Conservation (phyloP, 441 rosid genomes). For the Biscutella laevigata region DNA sequence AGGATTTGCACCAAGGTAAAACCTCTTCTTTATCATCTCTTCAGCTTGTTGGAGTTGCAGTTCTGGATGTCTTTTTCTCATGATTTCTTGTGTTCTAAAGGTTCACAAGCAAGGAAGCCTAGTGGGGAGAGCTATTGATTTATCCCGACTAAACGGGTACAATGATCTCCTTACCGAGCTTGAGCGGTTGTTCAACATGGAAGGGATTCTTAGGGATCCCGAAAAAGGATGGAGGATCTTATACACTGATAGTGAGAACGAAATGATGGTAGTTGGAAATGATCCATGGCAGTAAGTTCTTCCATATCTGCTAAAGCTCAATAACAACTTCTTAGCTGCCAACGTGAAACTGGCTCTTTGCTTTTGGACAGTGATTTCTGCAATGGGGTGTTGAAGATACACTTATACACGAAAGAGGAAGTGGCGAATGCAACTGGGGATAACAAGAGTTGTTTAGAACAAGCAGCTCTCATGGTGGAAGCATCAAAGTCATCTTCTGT, state of each 20-base stretch:
- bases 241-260: slow-evolving; percentile 86
- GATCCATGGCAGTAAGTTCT: slow-evolving; percentile 90
- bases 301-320: slow-evolving; percentile 9
- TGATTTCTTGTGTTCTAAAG: slow-evolving; percentile 30
- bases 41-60: slow-evolving; percentile 1
- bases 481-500: slow-evolving; percentile 87
- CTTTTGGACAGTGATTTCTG: slow-evolving; percentile 63
- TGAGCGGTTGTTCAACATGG: slow-evolving; percentile 68
- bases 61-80: slow-evolving; percentile 3
- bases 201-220: slow-evolving; percentile 67
- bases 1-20: slow-evolving; percentile 92
- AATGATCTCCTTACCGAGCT: slow-evolving; percentile 58
- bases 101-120: slow-evolving; percentile 94
- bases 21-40: slow-evolving; percentile 4
- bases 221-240: slow-evolving; percentile 78
- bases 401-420: slow-evolving; percentile 74
- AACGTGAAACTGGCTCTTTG: neutral
- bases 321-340: neutral
- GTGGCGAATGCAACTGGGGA: slow-evolving; percentile 87
- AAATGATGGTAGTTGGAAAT: slow-evolving; percentile 90
- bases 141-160: slow-evolving; percentile 57
- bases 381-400: slow-evolving; percentile 75
- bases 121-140: slow-evolving; percentile 92
- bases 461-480: slow-evolving; percentile 62
- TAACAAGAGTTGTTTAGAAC: slow-evolving; percentile 84